Evolutionary conservation across 2,329 filamentous ascomycete genomes (phyloP), one percentile per base, ranked within the genome.

Genomic region (Ophiostoma sp.): DNA sequence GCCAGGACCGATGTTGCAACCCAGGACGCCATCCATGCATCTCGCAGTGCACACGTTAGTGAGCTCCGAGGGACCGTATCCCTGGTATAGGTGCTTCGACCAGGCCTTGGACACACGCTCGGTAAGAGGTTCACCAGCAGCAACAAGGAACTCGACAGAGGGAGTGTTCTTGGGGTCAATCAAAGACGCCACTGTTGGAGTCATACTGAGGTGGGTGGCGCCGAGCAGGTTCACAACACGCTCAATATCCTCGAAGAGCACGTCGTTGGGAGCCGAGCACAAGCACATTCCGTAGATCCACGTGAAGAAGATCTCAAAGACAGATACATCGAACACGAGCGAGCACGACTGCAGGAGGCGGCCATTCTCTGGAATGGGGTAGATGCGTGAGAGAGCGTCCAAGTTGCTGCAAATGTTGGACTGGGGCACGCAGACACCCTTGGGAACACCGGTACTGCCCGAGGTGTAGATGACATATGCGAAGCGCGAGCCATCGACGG

Each of bases 261-360:
- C 77, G 76, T 97, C 93, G 74, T 92, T 86, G 0, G 92, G 91
- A 6, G 92, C 93, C 1, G 91, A 89, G 2, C 94, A 90, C 0
- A 97, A 85, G 3, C 90, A 89, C 39, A 97, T 94, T 1, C 93
- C 93, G 0, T 95, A 91, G 36, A 90, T 92, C 94, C 94, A 97
- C 71, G 90, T 95, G 93, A 93, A 97, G 77, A 94, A 97, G 76
- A 97, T 93, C 76, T 97, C 94, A 0, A 97, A 83, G 0, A 97
- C 91, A 1, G 92, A 95, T 3, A 97, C 94, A 75, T 97, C 94
- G 72, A 97, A 97, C 78, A 97, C 94, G 70, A 97, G 92, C 0
- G 93, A 94, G 1, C 94, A 94, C 76, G 97, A 97, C 76, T 97
- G 94, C 0, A 97, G 83, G 90, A 93, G 87, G 0, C 68, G 68